phyloP scores from a whole-genome alignment of 139 green algal genomes.

The Nannochloris sp. region DNA sequence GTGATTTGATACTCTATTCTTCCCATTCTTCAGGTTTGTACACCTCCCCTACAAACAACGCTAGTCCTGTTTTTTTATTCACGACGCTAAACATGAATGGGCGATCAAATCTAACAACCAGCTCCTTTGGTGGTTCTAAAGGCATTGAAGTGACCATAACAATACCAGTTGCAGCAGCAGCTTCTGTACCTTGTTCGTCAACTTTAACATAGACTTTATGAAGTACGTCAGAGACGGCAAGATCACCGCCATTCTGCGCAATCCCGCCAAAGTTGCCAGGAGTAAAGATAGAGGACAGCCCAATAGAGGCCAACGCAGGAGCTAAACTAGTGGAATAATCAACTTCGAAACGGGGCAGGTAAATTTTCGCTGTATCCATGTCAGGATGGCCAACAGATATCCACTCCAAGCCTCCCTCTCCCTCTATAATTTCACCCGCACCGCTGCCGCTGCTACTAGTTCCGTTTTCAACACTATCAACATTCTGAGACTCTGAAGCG shows the following conservation, averaged over 20 bases:
- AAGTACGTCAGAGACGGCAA: constrained; percentile 19
- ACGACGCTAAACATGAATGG: constrained; percentile 27
- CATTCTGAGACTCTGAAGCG: too few species aligned
- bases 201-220: constrained; percentile 32
- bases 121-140: too few species aligned
- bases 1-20: too few species aligned
- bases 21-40: constrained; percentile 21
- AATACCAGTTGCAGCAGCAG: constrained; percentile 20
- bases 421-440: too few species aligned
- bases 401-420: background rate
- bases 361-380: constrained; percentile 1
- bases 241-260: background rate
- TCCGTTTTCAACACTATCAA: too few species aligned
- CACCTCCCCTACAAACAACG: constrained; percentile 21
- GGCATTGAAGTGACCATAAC: constrained; percentile 12
- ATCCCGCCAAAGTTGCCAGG: constrained; percentile 11
- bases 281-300: constrained; percentile 5
- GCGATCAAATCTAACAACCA: constrained; percentile 22
- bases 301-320: background rate
- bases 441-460: too few species aligned
- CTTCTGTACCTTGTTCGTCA: constrained; percentile 9
- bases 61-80: constrained; percentile 4
- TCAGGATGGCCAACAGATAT: background rate
- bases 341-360: constrained; percentile 24
- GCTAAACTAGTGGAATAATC: background rate